Evolutionary conservation across 352 stramenopile genomes (phyloP).

Genomic region (Globisporangium cystogenes): DNA sequence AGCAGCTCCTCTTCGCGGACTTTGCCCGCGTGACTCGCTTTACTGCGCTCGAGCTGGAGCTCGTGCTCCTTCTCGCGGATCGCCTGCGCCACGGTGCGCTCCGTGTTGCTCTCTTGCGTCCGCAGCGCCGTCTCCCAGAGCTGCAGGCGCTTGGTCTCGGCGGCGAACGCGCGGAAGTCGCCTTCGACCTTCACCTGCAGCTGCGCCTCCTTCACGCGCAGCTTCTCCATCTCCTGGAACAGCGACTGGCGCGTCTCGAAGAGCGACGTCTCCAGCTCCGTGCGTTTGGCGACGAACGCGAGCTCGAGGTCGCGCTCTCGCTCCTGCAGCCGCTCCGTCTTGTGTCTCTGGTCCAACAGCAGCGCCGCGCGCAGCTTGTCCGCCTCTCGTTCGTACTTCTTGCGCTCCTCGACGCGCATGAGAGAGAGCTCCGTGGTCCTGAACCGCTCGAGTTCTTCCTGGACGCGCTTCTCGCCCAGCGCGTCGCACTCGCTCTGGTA

Average conservation of each 20-base stretch:
- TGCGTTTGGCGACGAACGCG: conserved; percentile 36
- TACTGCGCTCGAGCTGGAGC: conserved; percentile 38
- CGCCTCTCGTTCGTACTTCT: conserved; percentile 42
- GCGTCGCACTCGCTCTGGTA: conserved; percentile 69
- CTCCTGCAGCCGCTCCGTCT: conserved; percentile 40
- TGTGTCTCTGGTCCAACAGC: conserved; percentile 42
- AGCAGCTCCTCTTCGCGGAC: conserved; percentile 25
- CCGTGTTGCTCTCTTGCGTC: conserved; percentile 39
- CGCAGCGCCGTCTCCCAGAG: conserved; percentile 39
- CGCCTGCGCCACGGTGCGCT: conserved; percentile 29
- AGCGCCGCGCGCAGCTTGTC: conserved; percentile 34
- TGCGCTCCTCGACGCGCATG: conserved; percentile 54
- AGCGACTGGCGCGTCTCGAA: conserved; percentile 60
- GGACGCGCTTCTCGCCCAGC: conserved; percentile 40
- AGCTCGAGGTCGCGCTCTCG: conserved; percentile 59
- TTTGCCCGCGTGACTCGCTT: conserved; percentile 20
- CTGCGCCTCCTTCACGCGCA: conserved; percentile 45
- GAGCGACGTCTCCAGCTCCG: conserved; percentile 52
- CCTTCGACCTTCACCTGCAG: conserved; percentile 38
- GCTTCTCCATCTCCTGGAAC: conserved; percentile 62
- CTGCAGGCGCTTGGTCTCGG: conserved; percentile 41
- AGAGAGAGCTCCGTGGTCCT: conserved; percentile 45
- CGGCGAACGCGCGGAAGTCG: conserved; percentile 37
- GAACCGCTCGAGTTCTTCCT: conserved; percentile 53
- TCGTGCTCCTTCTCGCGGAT: conserved; percentile 44